Evolutionary conservation across 768 basidiomycete species (phyloP).

Genomic region (Amanita brunnescens): DNA sequence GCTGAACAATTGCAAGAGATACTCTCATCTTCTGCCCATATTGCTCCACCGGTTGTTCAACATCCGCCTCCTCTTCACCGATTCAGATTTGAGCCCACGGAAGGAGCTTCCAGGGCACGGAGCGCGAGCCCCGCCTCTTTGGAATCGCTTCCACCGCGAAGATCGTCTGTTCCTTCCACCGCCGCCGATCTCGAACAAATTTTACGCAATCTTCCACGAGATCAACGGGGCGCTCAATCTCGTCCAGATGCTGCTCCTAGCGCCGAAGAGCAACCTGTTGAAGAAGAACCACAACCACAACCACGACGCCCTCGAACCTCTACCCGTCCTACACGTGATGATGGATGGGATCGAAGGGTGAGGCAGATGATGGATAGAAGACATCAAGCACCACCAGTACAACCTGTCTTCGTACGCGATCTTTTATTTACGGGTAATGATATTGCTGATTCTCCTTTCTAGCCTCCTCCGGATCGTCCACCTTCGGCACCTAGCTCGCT

Average conservation of each 20-base stretch:
- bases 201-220: neutral
- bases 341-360: neutral
- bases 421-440: neutral
- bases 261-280: neutral
- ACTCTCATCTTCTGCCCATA: slow-evolving; percentile 36
- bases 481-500: slow-evolving; percentile 1
- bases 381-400: slow-evolving; percentile 12
- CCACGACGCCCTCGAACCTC: neutral
- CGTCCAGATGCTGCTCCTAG: neutral
- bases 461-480: slow-evolving; percentile 1
- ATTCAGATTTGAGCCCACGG: slow-evolving; percentile 44
- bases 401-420: slow-evolving; percentile 20
- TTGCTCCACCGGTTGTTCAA: slow-evolving; percentile 30
- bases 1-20: slow-evolving; percentile 55
- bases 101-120: slow-evolving; percentile 23
- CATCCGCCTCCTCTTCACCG: slow-evolving; percentile 46
- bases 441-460: slow-evolving; percentile 2
- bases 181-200: slow-evolving; percentile 6
- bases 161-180: slow-evolving; percentile 20
- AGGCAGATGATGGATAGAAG: neutral
- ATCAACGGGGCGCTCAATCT: neutral
- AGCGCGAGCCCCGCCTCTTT: slow-evolving; percentile 29
- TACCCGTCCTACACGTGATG: neutral
- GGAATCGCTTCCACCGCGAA: slow-evolving; percentile 18
- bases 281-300: neutral